These are phyloP conservation scores for Dendrobium catenatum DNA, from an alignment of 106 monocot species.

Conservation along the genomic window DNA sequence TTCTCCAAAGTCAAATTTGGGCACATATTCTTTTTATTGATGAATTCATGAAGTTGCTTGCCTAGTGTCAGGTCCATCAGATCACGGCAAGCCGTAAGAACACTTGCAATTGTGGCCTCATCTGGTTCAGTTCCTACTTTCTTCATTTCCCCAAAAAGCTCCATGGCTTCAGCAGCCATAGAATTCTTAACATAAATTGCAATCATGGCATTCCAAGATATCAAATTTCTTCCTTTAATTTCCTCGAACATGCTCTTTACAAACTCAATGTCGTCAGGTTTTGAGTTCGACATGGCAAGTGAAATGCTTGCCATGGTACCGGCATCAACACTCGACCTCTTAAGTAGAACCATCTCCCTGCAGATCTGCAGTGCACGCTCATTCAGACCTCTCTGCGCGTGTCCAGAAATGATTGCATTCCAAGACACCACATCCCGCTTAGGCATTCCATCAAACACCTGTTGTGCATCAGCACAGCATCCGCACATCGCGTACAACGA, in stretches of 20 bases:
- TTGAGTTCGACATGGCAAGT: constrained; percentile 34
- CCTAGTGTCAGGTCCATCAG: constrained; percentile 58
- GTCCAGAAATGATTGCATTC: constrained; percentile 74
- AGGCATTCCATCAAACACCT: constrained; percentile 50
- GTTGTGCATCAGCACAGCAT: constrained; percentile 10
- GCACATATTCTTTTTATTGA: constrained; percentile 36
- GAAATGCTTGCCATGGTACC: constrained; percentile 82
- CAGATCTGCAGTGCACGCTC: constrained; percentile 38
- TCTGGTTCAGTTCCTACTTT: constrained; percentile 45
- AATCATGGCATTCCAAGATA: constrained; percentile 94
- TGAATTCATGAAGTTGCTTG: constrained; percentile 37
- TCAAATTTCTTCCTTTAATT: constrained; percentile 36
- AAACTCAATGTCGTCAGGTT: constrained; percentile 19
- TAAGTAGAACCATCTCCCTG: constrained; percentile 30
- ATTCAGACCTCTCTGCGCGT: constrained; percentile 26
- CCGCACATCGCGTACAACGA: constrained; percentile 37
- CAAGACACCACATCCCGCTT: constrained; percentile 65
- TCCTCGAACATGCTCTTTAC: constrained; percentile 54
- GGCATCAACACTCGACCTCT: constrained; percentile 36
- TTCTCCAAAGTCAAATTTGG: constrained; percentile 76
- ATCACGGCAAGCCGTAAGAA: constrained; percentile 72
- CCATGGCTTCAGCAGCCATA: constrained; percentile 47
- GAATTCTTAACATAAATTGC: constrained; percentile 56
- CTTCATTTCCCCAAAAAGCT: constrained; percentile 60
- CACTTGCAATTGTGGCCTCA: constrained; percentile 54